Conservation (phyloP, 345 rosid species). For the Murraya paniculata region DNA sequence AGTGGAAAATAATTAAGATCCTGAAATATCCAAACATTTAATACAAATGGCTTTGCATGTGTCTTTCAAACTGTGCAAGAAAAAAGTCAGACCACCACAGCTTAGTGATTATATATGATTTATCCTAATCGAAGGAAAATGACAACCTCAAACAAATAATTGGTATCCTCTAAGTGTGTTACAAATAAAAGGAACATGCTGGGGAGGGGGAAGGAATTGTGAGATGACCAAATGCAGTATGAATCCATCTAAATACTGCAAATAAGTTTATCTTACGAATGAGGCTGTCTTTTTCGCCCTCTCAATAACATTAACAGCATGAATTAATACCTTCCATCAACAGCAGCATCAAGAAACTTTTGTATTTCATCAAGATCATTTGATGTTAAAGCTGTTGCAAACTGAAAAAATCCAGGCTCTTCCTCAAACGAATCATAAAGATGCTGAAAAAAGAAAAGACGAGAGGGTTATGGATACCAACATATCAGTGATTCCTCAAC, state of each 20-base stretch:
- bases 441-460: slow-evolving; percentile 41
- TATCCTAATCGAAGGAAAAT: background rate
- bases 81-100: background rate
- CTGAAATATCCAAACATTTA: background rate
- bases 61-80: background rate
- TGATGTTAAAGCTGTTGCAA: slow-evolving; percentile 83
- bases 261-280: background rate
- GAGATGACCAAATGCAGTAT: background rate
- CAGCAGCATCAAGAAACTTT: slow-evolving; percentile 82
- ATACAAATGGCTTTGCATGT: background rate
- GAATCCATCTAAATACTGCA: slow-evolving; percentile 3
- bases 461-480: background rate
- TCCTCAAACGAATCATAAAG: slow-evolving; percentile 76
- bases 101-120: background rate
- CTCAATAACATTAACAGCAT: slow-evolving; percentile 20
- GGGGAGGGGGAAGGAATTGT: no score
- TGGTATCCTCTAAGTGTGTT: background rate
- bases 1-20: background rate
- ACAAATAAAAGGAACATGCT: no score
- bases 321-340: slow-evolving; percentile 66
- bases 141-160: background rate
- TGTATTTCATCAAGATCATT: slow-evolving; percentile 92
- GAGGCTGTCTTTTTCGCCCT: background rate
- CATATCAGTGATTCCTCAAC: background rate
- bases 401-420: slow-evolving; percentile 80